Evolutionary conservation across 2,329 filamentous ascomycete species (phyloP).

Genomic region (Diaporthe ampelina): DNA sequence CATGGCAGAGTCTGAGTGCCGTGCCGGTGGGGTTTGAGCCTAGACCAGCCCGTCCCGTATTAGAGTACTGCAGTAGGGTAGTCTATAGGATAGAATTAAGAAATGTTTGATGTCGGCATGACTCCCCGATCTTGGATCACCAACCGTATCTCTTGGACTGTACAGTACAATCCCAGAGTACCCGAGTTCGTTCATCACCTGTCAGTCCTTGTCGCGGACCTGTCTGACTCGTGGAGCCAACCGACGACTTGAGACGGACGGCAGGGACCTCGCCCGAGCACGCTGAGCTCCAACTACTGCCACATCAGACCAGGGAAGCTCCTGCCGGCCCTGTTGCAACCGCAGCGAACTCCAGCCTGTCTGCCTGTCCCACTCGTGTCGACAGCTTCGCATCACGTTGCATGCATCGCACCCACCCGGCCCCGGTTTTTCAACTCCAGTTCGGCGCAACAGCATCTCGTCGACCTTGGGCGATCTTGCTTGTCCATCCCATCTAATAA

Average conservation of each 20-base stretch:
- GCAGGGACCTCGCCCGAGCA: constrained; percentile 23
- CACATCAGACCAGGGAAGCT: too few relatives aligned
- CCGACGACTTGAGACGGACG: constrained; percentile 26
- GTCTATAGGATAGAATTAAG: not conserved
- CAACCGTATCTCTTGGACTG: not conserved
- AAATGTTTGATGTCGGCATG: constrained; percentile 17
- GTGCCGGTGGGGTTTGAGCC: constrained; percentile 6
- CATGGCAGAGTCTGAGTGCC: not conserved
- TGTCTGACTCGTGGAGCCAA: constrained; percentile 17
- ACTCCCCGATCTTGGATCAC: constrained; percentile 22
- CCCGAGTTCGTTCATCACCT: not conserved
- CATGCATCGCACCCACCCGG: constrained; percentile 14
- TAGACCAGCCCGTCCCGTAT: not conserved
- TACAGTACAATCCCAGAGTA: not conserved
- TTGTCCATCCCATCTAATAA: not conserved
- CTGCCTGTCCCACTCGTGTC: not conserved
- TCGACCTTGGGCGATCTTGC: not conserved
- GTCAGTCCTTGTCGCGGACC: too few relatives aligned
- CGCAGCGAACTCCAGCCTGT: not conserved
- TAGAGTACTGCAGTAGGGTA: not conserved
- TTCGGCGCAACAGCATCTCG: not conserved
- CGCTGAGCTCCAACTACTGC: not conserved
- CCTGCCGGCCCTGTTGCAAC: not conserved
- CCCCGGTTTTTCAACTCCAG: not conserved
- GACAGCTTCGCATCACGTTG: constrained; percentile 17